Evolutionary conservation across 306 rosid species (phyloP), one percentile per base, ranked within the genome.

Genomic region (Vigna angularis): DNA sequence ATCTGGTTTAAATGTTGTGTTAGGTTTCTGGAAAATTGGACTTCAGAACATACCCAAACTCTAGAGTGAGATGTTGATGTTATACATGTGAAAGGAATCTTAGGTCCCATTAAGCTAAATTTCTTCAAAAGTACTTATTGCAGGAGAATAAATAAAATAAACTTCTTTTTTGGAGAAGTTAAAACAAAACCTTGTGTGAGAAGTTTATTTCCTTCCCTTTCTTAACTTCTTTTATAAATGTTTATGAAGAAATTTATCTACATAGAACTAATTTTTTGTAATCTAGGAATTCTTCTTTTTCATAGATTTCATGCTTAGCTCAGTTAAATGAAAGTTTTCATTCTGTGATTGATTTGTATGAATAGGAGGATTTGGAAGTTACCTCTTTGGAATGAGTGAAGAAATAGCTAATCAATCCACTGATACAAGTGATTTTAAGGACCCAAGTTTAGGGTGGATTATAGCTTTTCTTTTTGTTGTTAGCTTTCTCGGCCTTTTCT

Each of bases 401-500:
- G 75, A 66, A 22, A 45, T 78, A 51, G 88, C 90, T n/a, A 18
- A 45, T 0, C 78, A 52, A 81, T 75, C 88, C 14, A 57, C 80
- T 36, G 80, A 78, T 57, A 74, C 49, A 16, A 40, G 51, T 64
- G 84, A 87, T 61, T 65, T 75, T 68, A 87, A 87, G 75, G 59
- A 84, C 79, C 88, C 88, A 24, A 64, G 70, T 56, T 67, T 87
- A 71, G 90, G 86, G 34, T 87, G 90, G 90, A 87, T 79, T 4
- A 74, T 74, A 74, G 87, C 66, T 40, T 87, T 87, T 79, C 88
- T 87, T 75, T 87, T 87, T 78, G 83, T 87, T 74, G 90, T 87
- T 61, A 87, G 90, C 82, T 87, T 87, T 78, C 84, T 87, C 47
- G 90, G 90, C 2, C 90, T 87, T 64, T 84, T 87, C 76, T 81